phyloP scores from a whole-genome alignment of 352 stramenopile genomes.

The Pythium angustatum region DNA sequence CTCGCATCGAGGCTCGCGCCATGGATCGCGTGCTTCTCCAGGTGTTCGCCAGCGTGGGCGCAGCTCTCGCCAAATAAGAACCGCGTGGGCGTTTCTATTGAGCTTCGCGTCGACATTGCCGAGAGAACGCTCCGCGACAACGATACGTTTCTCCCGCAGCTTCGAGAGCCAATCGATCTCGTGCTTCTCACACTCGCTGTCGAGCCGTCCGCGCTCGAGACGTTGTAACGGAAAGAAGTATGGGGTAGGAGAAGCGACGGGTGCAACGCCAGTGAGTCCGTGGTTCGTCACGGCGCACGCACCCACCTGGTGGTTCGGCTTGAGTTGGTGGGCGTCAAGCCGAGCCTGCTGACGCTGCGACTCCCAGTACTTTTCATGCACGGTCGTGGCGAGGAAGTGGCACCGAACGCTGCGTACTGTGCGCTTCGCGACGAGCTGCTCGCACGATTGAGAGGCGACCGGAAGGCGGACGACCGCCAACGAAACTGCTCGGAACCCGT shows the following conservation, averaged over 20 bases:
- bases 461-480: no score
- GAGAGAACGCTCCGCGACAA: neutral
- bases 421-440: no score
- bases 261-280: no score
- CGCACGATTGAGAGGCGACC: no score
- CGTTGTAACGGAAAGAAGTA: neutral
- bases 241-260: neutral
- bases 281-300: neutral
- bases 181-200: neutral
- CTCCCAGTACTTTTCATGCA: no score
- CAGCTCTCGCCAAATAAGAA: neutral
- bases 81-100: neutral
- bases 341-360: slow-evolving; percentile 7
- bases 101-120: neutral
- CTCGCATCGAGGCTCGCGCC: neutral
- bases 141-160: slow-evolving; percentile 1
- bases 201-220: neutral
- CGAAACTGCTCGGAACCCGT: no score
- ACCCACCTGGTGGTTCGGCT: neutral
- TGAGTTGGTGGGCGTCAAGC: slow-evolving; percentile 8
- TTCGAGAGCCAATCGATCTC: slow-evolving; percentile 15
- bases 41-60: neutral
- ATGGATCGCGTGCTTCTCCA: neutral
- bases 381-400: no score
- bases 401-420: no score